Base-by-base conservation (phyloP, 2,329 filamentous ascomycete species). In the Fusarium albosuccineum region DNA sequence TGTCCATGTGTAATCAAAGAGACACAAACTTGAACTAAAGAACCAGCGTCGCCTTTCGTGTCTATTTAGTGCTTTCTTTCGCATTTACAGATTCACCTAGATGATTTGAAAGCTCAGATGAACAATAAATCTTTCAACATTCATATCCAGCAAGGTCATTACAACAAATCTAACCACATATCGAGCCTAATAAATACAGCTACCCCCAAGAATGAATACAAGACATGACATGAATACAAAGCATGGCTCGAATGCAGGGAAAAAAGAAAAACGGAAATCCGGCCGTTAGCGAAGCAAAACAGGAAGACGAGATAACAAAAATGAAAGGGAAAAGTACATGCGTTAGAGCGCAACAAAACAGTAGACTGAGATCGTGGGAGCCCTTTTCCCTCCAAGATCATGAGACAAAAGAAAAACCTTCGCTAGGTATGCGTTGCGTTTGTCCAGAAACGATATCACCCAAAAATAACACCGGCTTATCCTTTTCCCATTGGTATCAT, bases 401-500 rank as follows among this genome's bases (percentile, higher is more conserved):
- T 60, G 39, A 51, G 52, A 50, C 13, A 27, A 44, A 41, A 39
- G 14, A 45, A 54, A 46, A 14, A 54, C 45, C 49, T 44, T 70
- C 50, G 61, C 57, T 66, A 14, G 16, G 44, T 46, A 57, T 64
- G 60, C 46, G 49, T 58, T 55, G 41, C 54, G 50, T 39, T 16
- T 46, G 22, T 17, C n/a, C 44, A 16, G 14, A 33, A 62, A 65
- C 50, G 42, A 42, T 8, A 60, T 57, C 39, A 42, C 30, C 29
- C 54, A 53, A 60, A 67, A 69, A 37, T 37, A 37, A 70, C 66
- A 69, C 58, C 64, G 52, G 48, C 45, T 52, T 56, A 60, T 67
- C 63, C 55, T 27, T 61, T 68, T 59, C 54, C 66, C 58, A 30
- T 58, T 59, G 62, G 58, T 70, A 63, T 73, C 61, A 60, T 67